These are phyloP conservation scores for Dipteronia dyeriana DNA, from an alignment of 345 rosid species.

Conservation along the genomic window DNA sequence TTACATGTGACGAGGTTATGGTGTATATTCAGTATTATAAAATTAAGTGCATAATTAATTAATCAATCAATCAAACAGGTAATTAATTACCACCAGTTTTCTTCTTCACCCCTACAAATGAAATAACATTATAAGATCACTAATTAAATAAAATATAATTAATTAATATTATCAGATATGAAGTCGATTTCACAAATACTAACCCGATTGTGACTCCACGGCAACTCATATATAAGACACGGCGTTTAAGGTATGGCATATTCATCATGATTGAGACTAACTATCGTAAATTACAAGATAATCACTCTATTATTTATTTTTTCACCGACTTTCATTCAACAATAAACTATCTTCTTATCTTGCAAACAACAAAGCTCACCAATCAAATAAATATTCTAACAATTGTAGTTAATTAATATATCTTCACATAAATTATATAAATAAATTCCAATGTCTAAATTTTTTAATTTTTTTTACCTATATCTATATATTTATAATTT, in stretches of 20 bases:
- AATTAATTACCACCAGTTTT: not conserved
- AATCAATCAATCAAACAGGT: not conserved
- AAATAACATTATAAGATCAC: not conserved
- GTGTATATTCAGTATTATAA: not conserved
- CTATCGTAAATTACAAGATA: not conserved
- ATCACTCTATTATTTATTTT: not conserved
- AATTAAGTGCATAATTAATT: not conserved
- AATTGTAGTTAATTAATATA: too few species aligned
- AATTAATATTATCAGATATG: not conserved
- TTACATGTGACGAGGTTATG: not conserved
- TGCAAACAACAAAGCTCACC: too few species aligned
- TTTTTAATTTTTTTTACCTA: too few species aligned
- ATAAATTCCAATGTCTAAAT: too few species aligned
- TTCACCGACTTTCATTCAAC: not conserved
- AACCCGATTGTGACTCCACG: constrained; percentile 17
- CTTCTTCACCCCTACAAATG: not conserved
- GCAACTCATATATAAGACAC: not conserved
- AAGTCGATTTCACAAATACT: constrained; percentile 5
- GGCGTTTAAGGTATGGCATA: constrained; percentile 2
- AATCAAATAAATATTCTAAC: too few species aligned
- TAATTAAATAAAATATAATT: not conserved
- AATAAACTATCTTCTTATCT: too few species aligned
- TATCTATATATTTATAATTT: too few species aligned
- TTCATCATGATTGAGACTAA: constrained; percentile 12
- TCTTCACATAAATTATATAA: too few species aligned